Evolutionary conservation across 2,329 filamentous ascomycete species (phyloP), one percentile per base, ranked within the genome.

Genomic region (Nectriaceae sp.): DNA sequence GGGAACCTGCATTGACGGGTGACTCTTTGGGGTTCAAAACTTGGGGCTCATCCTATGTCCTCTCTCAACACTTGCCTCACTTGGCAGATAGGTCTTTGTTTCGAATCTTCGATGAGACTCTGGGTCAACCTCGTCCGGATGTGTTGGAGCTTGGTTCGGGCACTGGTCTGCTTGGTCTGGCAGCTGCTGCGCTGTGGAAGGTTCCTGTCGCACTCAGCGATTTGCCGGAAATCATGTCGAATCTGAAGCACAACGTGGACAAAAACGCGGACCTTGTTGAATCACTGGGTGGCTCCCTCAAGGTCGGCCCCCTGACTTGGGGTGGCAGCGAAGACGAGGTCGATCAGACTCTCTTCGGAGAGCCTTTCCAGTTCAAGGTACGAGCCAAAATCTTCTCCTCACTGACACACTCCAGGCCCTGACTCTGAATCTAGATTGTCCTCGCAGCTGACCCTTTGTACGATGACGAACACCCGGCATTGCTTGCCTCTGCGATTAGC

Each of bases 11-110:
- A 1, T 75, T 97, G 47, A 96, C 90, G 0, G 88, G 88, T 5
- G 93, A 97, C 68, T 88, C 89, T 50, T 76, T 97, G 16, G 94
- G 94, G 2, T 79, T 95, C 67, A 97, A 99, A 70, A 99, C 94
- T 0, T 97, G 94, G 94, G 90, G 89, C 1, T 93, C 91, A 0
- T 93, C 91, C 0, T 95, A 91, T 63, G 79, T 95, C 2, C 83
- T 97, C 4, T 88, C 93, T 0, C 87, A 83, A 57, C 83, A 88
- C 20, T 79, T 97, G 21, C 74, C 74, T 18, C 63, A 63, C 11
- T 71, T 84, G 33, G 69, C 64, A 6, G 68, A 66, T 37, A 74
- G 68, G 13, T 70, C 73, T 0, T 62, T 83, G 19, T 73, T 72
- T 24, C 70, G 75, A 37, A 57, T 81, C 6, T 70, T 83, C 15